Evolutionary conservation across 2,329 filamentous ascomycete genomes (phyloP), one percentile per base, ranked within the genome.

Genomic region (Alternaria gansuensis): DNA sequence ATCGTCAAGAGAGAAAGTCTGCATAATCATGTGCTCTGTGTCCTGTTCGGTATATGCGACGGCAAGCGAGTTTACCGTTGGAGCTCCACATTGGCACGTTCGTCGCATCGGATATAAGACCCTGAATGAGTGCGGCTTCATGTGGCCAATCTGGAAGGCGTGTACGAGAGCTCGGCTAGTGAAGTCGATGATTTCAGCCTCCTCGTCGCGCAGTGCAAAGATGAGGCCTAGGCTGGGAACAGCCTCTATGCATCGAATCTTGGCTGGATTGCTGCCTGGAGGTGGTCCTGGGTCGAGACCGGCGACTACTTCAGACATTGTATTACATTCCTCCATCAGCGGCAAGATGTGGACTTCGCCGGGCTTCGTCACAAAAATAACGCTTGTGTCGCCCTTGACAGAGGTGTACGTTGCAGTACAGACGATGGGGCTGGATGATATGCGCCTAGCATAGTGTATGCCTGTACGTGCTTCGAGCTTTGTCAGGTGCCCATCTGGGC

Each of bases 181-280:
- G 5, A 90, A 82, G 69, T 91, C 85, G 17, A 91, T 83, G 1
- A 89, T 76, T 53, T 88, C 84, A 5, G 87, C 84, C 5, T 84
- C 82, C 49, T 82, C 80, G 6, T 81, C 77, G 13, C 87, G 82
- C 3, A 87, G 84, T 13, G 88, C 82, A 14, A 91, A 82, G 62
- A 90, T 87, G 39, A 87, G 79, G 0, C 84, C 82, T 3, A 91
- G 74, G 1, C 79, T 79, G 1, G 87, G 82, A 3, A 90, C 76
- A 0, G 84, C 81, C n/a, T 90, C 76, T 4, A 91, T 80, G 10
- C 85, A 85, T 37, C 83, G 80, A 14, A 86, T 80, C 43, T 85
- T 84, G 28, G 73, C 74, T 9, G 71, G 70, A 33, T 79, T 77
- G 45, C 70, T 72, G 43, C 74, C 70, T 21, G 73, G 73, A n/a